A percentile compares a stretch with the other conserved stretches of the same genome.
phyloP scores from a whole-genome alignment of 1,284 basidiomycete genomes.

The Ganoderma boninense region DNA sequence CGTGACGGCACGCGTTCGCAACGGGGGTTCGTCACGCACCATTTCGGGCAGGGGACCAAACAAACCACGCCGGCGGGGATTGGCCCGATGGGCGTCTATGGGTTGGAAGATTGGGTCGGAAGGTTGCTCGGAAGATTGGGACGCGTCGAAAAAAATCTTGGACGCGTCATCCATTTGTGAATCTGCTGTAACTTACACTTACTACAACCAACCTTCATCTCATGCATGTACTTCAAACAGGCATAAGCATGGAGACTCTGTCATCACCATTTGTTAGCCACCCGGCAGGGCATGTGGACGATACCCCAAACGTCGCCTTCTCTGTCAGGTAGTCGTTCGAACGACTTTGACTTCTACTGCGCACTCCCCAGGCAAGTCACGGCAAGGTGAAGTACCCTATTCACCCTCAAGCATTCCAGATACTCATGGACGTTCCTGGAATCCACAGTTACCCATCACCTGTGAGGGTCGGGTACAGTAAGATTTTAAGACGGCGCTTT shows the following conservation, averaged over 20 bases:
- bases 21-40: too few relatives aligned
- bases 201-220: background rate
- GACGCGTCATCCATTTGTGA: too few relatives aligned
- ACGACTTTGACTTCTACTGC: background rate
- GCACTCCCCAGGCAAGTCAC: background rate
- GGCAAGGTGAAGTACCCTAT: background rate
- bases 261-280: background rate
- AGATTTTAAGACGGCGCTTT: background rate
- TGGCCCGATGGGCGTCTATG: too few relatives aligned
- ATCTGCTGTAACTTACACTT: too few relatives aligned
- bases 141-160: too few relatives aligned
- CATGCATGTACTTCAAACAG: background rate
- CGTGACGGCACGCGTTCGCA: too few relatives aligned
- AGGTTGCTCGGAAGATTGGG: too few relatives aligned
- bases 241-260: background rate
- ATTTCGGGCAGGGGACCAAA: too few relatives aligned
- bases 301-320: background rate
- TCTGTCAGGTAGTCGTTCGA: background rate
- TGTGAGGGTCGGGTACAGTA: background rate
- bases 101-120: too few relatives aligned
- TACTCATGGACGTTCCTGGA: background rate
- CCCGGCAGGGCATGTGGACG: background rate
- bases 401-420: background rate
- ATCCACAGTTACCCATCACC: conserved; percentile 3
- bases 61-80: too few relatives aligned